These are phyloP conservation scores for Paecilomyces fulvus DNA, from an alignment of 2,329 filamentous ascomycete species.

Conservation along the genomic window DNA sequence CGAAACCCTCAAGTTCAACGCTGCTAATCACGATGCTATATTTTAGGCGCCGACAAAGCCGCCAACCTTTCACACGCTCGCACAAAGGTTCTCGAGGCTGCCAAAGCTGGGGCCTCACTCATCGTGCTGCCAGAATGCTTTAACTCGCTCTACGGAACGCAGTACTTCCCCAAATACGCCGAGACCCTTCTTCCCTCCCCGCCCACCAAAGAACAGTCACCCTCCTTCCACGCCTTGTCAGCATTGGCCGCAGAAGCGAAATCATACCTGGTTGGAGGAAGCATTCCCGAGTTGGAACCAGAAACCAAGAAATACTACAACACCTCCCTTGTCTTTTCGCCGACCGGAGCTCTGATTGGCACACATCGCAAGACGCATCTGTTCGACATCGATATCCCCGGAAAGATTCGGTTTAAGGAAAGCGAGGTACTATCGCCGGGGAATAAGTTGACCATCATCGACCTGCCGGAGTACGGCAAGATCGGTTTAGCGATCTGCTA, in stretches of 20 bases:
- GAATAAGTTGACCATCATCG: constrained; percentile 74
- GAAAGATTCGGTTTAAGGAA: constrained; percentile 85
- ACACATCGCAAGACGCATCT: constrained; percentile 91
- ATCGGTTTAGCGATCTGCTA: constrained; percentile 93
- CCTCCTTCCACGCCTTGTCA: constrained; percentile 77
- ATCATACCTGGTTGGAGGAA: constrained; percentile 80
- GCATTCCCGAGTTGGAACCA: constrained; percentile 73
- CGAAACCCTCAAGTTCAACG: neutral
- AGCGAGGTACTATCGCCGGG: constrained; percentile 81
- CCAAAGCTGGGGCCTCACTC: constrained; percentile 66
- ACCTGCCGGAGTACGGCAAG: constrained; percentile 80
- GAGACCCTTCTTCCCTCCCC: constrained; percentile 77
- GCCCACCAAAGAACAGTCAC: constrained; percentile 60
- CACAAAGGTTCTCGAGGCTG: constrained; percentile 73
- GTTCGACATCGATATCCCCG: constrained; percentile 96
- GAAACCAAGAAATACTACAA: constrained; percentile 73
- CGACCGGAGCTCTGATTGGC: constrained; percentile 68
- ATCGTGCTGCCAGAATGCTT: constrained; percentile 97
- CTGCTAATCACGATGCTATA: constrained; percentile 1
- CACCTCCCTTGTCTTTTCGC: constrained; percentile 76
- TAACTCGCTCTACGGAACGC: constrained; percentile 91
- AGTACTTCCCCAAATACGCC: constrained; percentile 86
- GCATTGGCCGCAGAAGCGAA: constrained; percentile 69
- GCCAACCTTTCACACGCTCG: constrained; percentile 76
- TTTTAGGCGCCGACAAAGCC: constrained; percentile 65